Conservation (phyloP, 2,329 filamentous ascomycete species). For the Claviceps citrina region DNA sequence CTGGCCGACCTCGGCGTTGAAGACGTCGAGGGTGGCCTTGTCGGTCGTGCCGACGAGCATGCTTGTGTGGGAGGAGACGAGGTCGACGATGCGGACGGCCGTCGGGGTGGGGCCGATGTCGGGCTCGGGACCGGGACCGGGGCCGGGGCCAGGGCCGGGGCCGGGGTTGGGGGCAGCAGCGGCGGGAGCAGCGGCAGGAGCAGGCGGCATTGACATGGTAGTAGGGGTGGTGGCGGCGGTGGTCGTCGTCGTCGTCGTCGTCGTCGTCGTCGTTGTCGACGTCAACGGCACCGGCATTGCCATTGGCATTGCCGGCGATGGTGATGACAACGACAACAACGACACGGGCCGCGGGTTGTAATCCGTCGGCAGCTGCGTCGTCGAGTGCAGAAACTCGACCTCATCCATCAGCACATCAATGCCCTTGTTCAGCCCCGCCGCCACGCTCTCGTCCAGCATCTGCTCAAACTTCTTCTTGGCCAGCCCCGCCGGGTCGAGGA, state of each 20-base stretch:
- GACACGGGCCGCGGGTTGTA: constrained; percentile 55
- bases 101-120: constrained; percentile 59
- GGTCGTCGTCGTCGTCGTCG: too few relatives aligned
- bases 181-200: too few relatives aligned
- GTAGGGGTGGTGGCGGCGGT: too few relatives aligned
- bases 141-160: too few relatives aligned
- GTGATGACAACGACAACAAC: constrained; percentile 9
- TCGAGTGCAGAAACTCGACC: constrained; percentile 87
- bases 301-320: constrained; percentile 7
- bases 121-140: constrained; percentile 20
- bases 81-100: constrained; percentile 64
- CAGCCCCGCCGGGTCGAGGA: constrained; percentile 76
- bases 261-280: constrained; percentile 7
- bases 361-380: constrained; percentile 70
- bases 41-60: constrained; percentile 94
- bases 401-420: constrained; percentile 98
- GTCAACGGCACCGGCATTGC: constrained; percentile 9
- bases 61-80: constrained; percentile 75
- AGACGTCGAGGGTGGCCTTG: constrained; percentile 95
- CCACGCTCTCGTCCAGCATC: constrained; percentile 93
- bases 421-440: constrained; percentile 88
- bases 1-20: constrained; percentile 92
- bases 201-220: too few relatives aligned
- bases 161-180: neutral
- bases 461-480: constrained; percentile 98